Base-by-base conservation (phyloP, 2,329 filamentous ascomycete genomes). In the Ustulina deusta region DNA sequence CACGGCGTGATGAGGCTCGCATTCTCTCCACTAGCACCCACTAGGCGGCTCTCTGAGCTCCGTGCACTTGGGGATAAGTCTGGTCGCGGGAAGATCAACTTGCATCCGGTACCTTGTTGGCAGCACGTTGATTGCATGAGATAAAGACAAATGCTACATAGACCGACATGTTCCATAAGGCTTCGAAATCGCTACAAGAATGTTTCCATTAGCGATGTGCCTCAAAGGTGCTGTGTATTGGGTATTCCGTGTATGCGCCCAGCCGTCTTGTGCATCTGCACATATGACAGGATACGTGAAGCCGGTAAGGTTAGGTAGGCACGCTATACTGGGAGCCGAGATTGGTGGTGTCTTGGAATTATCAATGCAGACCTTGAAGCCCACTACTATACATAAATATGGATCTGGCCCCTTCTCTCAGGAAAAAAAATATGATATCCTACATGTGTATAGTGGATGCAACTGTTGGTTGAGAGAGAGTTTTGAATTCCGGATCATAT, bases 101-200 rank as follows among this genome's bases (percentile, higher is more conserved):
- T 69, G 68, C 68, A 62, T 68, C 68, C 65, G 64, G 68, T 65
- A 62, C 61, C 58, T 65, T 52, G 56, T 55, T 63, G 25, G 55
- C 54, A 54, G 55, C 15, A 36, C 40, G 25, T 46, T 27, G 15
- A 44, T 61, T 64, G 61, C 65, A 65, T 65, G 44, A 36, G 56
- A 65, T 61, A 42, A 27, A 64, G 44, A 46, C 40, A 65, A 34
- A 66, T 68, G 51, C 52, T 46, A 68, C 62, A 44, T 55, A 22
- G 51, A 29, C 25, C 52, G 25, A 59, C 32, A 22, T 42, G 32
- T 63, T 59, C 49, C 25, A 42, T 60, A 22, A 40, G 44, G 42
- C 44, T 59, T 63, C 38, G 46, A 54, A 32, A 27, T 29, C 2
- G 6, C 17, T 25, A 52, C 20, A 15, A 15, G 5, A 42, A 48